These are phyloP conservation scores for Nothomitra cinnamomea DNA, from an alignment of 2,329 filamentous ascomycete species.

Conservation along the genomic window DNA sequence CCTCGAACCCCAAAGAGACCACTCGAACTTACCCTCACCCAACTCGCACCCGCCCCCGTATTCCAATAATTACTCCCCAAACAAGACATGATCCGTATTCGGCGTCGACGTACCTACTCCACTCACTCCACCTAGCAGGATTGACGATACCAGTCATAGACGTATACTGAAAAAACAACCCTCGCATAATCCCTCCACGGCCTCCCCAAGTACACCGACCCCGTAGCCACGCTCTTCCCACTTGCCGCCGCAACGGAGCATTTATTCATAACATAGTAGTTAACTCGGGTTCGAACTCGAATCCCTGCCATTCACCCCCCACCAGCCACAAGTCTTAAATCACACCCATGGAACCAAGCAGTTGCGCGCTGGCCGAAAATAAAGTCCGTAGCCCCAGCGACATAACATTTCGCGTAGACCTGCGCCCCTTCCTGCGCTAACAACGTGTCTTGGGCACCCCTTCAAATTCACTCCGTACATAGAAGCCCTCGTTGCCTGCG, in stretches of 20 bases:
- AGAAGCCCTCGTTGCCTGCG: conserved; percentile 36
- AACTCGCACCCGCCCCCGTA: conserved; percentile 36
- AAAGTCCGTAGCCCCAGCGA: conserved; percentile 41
- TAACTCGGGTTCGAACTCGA: conserved; percentile 9
- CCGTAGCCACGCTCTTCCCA: conserved; percentile 21
- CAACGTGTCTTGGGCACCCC: conserved; percentile 40
- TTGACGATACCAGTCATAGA: conserved; percentile 39
- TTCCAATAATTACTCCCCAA: conserved; percentile 44
- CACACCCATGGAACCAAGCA: conserved; percentile 36
- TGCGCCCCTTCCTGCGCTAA: conserved; percentile 33
- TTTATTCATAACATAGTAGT: conserved; percentile 39
- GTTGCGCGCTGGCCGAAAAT: conserved; percentile 37
- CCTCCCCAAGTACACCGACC: conserved; percentile 32
- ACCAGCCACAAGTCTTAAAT: too few relatives aligned
- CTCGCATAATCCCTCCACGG: conserved; percentile 34
- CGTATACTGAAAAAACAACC: conserved; percentile 35
- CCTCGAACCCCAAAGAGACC: too few relatives aligned
- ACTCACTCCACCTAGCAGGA: conserved; percentile 38
- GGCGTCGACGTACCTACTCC: conserved; percentile 32
- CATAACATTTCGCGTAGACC: conserved; percentile 37
- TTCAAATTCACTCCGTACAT: conserved; percentile 34
- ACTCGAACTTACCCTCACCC: conserved; percentile 35
- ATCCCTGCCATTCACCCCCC: conserved; percentile 5
- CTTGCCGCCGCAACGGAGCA: conserved; percentile 27
- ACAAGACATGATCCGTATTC: conserved; percentile 35